Base-by-base conservation (phyloP, 2,329 filamentous ascomycete genomes). In the Xylariomycetidae sp. region DNA sequence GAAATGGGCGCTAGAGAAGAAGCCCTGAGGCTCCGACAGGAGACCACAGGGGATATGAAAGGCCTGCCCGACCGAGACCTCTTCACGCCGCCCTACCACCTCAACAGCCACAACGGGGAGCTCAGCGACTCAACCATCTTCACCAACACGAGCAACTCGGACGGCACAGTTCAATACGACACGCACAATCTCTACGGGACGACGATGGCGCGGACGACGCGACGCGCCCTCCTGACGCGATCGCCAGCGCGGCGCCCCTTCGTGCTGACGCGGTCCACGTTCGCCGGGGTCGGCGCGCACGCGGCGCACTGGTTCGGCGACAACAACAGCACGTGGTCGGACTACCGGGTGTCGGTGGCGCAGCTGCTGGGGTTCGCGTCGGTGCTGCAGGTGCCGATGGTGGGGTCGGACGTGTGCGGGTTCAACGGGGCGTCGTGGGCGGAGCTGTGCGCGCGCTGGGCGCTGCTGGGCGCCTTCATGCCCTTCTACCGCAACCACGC, bases 401-500 rank as follows among this genome's bases (percentile, higher is more conserved):
- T 61, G 4, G 73, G 72, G 7, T 64, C 66, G 3, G 80, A 85
- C 45, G 73, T 84, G 2, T 85, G 81, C 48, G 81, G 81, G 1
- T 85, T 76, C 49, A 76, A 64, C 26, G 66, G 64, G 15, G 67
- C 72, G 40, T 76, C 78, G 0, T 76, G 69, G 10, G 74, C 80
- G 49, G 59, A 69, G 12, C 67, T 85, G n/a, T 85, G 81, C 50
- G 73, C 80, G 14, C 74, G 81, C 13, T 85, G 81, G 81, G 77
- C 77, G 1, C 66, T 71, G 22, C 66, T 85, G 0, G 80, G 80
- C 9, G 80, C 80, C 3, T 85, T 85, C 64, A 70, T 71, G 34
- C 74, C 79, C 0, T 85, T 85, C 64, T 85, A 79, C 61, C 76
- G 81, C 39, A 80, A 85, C 56, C 81, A 85, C 58, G 77, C 78